Percentiles rank a stretch among this genome's conserved stretches.
Evolutionary conservation across 2,329 filamentous ascomycete species (phyloP).

Genomic region (Cytospora mali): DNA sequence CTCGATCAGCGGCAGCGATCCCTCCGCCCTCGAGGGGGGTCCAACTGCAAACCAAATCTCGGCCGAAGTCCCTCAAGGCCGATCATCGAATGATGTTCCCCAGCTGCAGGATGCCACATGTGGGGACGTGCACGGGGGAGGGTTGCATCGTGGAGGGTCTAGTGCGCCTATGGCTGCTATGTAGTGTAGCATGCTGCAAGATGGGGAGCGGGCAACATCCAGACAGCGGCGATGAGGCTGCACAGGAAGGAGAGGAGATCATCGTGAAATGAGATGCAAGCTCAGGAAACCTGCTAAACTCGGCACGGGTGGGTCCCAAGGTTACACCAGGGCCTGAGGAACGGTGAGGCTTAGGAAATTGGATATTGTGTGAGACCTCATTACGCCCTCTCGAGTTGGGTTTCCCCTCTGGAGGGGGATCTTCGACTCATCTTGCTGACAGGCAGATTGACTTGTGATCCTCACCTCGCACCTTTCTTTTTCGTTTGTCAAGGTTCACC

Average conservation of each 20-base stretch:
- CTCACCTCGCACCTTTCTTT: neutral
- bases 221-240: neutral
- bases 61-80: constrained; percentile 18
- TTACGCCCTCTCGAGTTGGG: neutral
- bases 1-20: constrained; percentile 11
- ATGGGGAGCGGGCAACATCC: constrained; percentile 4
- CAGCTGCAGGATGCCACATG: constrained; percentile 3
- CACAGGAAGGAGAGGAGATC: constrained; percentile 3
- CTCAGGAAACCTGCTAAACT: constrained; percentile 17
- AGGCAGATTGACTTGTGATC: constrained; percentile 3
- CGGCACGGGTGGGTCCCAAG: constrained; percentile 13
- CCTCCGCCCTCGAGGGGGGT: neutral
- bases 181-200: neutral
- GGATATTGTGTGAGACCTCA: neutral
- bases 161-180: neutral
- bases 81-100: constrained; percentile 18
- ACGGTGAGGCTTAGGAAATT: constrained; percentile 25
- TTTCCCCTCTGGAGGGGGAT: constrained; percentile 3
- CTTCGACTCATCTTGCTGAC: neutral
- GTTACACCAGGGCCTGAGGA: constrained; percentile 5
- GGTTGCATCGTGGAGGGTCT: constrained; percentile 6
- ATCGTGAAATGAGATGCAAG: constrained; percentile 14
- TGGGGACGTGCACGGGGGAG: neutral
- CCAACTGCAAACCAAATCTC: constrained; percentile 18
- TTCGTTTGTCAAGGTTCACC: neutral